A percentile compares a stretch with the other conserved stretches of the same genome.
phyloP scores from a whole-genome alignment of 495 filamentous ascomycete species.

The Geoglossum glabrum region DNA sequence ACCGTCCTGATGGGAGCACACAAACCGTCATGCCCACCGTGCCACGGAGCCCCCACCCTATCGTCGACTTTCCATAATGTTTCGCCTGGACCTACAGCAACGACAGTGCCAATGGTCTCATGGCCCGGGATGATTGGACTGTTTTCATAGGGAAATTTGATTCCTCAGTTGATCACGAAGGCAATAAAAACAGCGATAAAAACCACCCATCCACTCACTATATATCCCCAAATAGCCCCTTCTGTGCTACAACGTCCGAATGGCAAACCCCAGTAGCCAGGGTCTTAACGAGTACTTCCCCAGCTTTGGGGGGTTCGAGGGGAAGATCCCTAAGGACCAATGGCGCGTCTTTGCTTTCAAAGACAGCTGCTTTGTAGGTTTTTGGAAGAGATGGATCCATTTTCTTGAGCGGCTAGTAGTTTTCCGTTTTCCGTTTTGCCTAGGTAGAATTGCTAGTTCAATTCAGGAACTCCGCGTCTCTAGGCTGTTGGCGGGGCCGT shows the following conservation, averaged over 20 bases:
- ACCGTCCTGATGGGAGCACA: too few relatives aligned
- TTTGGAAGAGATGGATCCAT: constrained; percentile 15
- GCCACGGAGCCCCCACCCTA: constrained; percentile 18
- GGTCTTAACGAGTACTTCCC: constrained; percentile 23
- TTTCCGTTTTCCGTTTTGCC: background rate
- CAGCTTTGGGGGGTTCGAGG: constrained; percentile 15
- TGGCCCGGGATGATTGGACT: constrained; percentile 18
- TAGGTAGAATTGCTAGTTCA: background rate
- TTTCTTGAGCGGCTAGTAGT: background rate
- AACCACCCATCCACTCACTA: too few relatives aligned
- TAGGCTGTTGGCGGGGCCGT: too few relatives aligned
- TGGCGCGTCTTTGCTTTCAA: constrained; percentile 14
- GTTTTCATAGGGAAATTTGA: background rate
- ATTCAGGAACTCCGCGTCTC: too few relatives aligned
- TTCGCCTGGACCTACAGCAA: constrained; percentile 16
- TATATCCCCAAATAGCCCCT: constrained; percentile 13
- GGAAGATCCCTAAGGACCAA: constrained; percentile 19
- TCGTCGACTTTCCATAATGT: constrained; percentile 22
- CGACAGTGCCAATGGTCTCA: constrained; percentile 21
- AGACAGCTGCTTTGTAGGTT: constrained; percentile 19
- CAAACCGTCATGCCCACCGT: constrained; percentile 26
- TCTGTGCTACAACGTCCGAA: constrained; percentile 14
- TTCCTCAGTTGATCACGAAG: background rate
- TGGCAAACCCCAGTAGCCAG: constrained; percentile 23
- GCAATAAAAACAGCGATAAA: background rate